phyloP scores from a whole-genome alignment of 208 protist species.

The Trypanosoma platydactyli region DNA sequence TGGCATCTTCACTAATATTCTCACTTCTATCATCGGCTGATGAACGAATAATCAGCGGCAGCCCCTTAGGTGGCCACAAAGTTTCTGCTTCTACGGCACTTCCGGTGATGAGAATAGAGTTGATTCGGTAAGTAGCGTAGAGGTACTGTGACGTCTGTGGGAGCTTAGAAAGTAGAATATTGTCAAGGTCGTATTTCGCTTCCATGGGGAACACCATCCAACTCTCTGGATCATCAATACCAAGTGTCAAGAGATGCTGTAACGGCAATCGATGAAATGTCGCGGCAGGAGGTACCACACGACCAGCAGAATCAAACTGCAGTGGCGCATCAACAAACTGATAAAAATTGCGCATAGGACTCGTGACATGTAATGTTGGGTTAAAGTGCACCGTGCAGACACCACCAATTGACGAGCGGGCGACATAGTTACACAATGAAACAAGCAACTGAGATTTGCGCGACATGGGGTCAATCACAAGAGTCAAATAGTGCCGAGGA shows the following conservation, averaged over 20 bases:
- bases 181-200: slow-evolving; percentile 94
- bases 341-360: slow-evolving; percentile 93
- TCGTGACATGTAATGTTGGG: slow-evolving; percentile 46
- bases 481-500: slow-evolving; percentile 41
- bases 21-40: neutral
- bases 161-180: slow-evolving; percentile 90
- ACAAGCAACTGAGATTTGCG: slow-evolving; percentile 81
- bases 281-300: slow-evolving; percentile 50
- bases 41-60: slow-evolving; percentile 77
- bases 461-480: slow-evolving; percentile 91
- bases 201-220: slow-evolving; percentile 86
- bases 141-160: slow-evolving; percentile 40
- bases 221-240: slow-evolving; percentile 86
- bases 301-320: slow-evolving; percentile 74
- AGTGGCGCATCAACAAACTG: slow-evolving; percentile 72
- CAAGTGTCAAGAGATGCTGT: slow-evolving; percentile 66
- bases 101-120: slow-evolving; percentile 89
- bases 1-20: neutral
- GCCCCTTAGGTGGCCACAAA: slow-evolving; percentile 45
- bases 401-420: slow-evolving; percentile 38
- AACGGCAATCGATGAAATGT: slow-evolving; percentile 56
- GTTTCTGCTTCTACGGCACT: slow-evolving; percentile 35
- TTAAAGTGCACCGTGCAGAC: slow-evolving; percentile 76
- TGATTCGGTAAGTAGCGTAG: slow-evolving; percentile 84
- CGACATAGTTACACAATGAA: slow-evolving; percentile 73